Conservation (phyloP, 2,329 filamentous ascomycete species). For the Thielaviopsis punctulata region DNA sequence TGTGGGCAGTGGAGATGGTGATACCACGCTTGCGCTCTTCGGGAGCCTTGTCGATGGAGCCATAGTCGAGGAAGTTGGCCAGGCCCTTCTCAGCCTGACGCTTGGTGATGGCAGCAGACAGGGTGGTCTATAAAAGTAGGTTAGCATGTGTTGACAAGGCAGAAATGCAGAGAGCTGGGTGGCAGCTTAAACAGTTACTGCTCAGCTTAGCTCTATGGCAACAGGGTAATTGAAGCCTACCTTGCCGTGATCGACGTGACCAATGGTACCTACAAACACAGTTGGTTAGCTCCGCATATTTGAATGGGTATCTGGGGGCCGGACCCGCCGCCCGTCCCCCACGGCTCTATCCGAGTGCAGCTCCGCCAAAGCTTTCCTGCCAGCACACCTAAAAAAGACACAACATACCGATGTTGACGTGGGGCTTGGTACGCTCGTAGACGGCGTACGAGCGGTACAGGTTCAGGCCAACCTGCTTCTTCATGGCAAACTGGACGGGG, state of each 20-base stretch:
- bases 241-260: conserved; percentile 99
- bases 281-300: conserved; percentile 13
- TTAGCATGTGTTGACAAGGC: neutral
- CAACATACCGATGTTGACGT: conserved; percentile 86
- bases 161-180: neutral
- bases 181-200: neutral
- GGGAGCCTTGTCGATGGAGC: conserved; percentile 94
- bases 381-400: neutral
- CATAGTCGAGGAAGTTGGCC: conserved; percentile 92
- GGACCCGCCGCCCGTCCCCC: neutral
- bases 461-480: conserved; percentile 46
- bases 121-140: conserved; percentile 57
- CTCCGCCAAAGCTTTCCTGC: neutral
- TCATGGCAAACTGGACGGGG: conserved; percentile 57
- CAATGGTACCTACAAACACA: conserved; percentile 59
- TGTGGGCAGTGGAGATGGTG: conserved; percentile 95
- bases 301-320: neutral
- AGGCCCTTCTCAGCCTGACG: conserved; percentile 87
- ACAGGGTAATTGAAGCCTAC: conserved; percentile 29
- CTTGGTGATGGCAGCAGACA: conserved; percentile 98
- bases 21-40: conserved; percentile 99
- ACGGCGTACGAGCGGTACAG: conserved; percentile 47
- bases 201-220: neutral
- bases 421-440: conserved; percentile 84
- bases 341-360: neutral